These are phyloP conservation scores for Fraxinus baroniana DNA, from an alignment of 305 asterid species.

Conservation along the genomic window DNA sequence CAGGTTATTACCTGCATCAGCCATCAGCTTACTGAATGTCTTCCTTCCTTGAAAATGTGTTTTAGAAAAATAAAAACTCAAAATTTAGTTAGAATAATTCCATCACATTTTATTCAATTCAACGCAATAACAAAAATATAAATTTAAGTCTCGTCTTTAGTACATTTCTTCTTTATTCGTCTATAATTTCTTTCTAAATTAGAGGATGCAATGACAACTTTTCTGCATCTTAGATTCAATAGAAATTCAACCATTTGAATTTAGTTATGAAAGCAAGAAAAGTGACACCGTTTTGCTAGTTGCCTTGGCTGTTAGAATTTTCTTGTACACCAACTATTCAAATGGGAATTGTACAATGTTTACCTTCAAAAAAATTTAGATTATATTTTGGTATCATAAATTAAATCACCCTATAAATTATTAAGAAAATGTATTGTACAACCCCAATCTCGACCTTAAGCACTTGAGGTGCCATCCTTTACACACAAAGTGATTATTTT, in stretches of 20 bases:
- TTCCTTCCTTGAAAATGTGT: not conserved
- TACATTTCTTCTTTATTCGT: not conserved
- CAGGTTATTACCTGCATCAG: too few species aligned
- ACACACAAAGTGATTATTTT: too few species aligned
- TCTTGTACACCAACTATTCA: not conserved
- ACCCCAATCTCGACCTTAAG: too few species aligned
- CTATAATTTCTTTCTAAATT: not conserved
- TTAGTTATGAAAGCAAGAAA: constrained; percentile 12
- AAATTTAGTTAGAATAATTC: not conserved
- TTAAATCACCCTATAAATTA: too few species aligned
- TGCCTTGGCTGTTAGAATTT: not conserved
- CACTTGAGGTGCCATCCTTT: not conserved
- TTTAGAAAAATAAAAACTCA: not conserved
- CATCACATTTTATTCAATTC: not conserved
- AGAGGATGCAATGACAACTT: too few species aligned
- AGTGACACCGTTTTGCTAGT: not conserved
- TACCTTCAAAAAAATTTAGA: too few species aligned
- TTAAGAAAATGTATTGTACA: not conserved
- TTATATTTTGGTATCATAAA: too few species aligned
- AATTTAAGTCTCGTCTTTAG: not conserved
- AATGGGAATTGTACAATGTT: not conserved
- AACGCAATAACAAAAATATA: not conserved
- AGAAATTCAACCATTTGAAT: not conserved
- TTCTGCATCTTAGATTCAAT: not conserved
- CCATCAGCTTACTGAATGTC: not conserved